These are phyloP conservation scores for Bipolaris cookei DNA, from an alignment of 2,329 filamentous ascomycete species.

Conservation along the genomic window DNA sequence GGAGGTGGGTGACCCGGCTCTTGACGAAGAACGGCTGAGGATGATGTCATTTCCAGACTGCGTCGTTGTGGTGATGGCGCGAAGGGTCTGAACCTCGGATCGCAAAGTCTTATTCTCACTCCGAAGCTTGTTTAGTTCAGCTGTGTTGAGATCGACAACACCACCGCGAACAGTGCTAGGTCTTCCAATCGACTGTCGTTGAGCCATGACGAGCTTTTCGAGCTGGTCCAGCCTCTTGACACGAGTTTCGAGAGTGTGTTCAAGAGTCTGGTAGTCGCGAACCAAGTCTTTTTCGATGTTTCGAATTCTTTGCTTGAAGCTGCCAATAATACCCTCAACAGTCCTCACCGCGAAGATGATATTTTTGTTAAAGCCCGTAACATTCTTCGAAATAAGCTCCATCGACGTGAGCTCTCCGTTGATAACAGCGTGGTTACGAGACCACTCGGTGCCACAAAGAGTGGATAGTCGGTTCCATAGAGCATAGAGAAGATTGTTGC, in stretches of 20 bases:
- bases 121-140: conserved; percentile 65
- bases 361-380: conserved; percentile 89
- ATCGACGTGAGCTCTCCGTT: conserved; percentile 85
- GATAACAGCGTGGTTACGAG: conserved; percentile 85
- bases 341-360: conserved; percentile 84
- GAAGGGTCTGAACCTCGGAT: conserved; percentile 70
- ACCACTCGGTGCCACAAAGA: conserved; percentile 90
- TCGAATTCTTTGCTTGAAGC: conserved; percentile 81
- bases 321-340: conserved; percentile 78
- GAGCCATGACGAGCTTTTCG: conserved; percentile 70
- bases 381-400: conserved; percentile 82
- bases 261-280: conserved; percentile 86
- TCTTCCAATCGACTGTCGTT: conserved; percentile 47
- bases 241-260: conserved; percentile 78
- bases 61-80: conserved; percentile 47
- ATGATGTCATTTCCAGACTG: conserved; percentile 30
- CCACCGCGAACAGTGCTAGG: conserved; percentile 50
- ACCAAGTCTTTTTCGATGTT: conserved; percentile 87
- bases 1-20: conserved; percentile 38
- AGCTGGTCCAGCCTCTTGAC: conserved; percentile 86
- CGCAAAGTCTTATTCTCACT: conserved; percentile 66
- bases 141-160: conserved; percentile 49
- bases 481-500: conserved; percentile 85
- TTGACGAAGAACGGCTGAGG: conserved; percentile 36
- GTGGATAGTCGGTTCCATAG: conserved; percentile 88